phyloP scores from a whole-genome alignment of 805 yeast genomes.

The Wickerhamomyces chambardii region DNA sequence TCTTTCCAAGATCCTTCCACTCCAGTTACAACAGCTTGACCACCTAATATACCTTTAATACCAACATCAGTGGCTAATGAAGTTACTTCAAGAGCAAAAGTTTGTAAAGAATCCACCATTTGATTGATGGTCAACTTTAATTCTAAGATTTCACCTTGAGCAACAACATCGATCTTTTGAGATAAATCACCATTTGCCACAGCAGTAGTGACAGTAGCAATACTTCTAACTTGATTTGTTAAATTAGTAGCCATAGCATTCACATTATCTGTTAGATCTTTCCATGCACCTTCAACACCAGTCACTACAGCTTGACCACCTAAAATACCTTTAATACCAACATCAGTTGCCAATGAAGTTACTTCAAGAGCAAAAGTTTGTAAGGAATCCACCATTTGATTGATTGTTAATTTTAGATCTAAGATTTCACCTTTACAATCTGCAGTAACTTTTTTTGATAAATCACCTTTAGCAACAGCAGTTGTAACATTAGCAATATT shows the following conservation, averaged over 20 bases:
- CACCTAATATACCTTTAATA: conserved; percentile 85
- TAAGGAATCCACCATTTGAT: conserved; percentile 81
- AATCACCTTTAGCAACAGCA: conserved; percentile 86
- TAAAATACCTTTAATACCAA: conserved; percentile 75
- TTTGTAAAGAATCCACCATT: conserved; percentile 85
- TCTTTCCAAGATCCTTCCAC: conserved; percentile 91
- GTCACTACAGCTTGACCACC: conserved; percentile 81
- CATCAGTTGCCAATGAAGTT: conserved; percentile 76
- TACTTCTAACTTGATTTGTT: conserved; percentile 84
- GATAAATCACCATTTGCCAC: conserved; percentile 84
- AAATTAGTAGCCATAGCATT: conserved; percentile 86
- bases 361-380: conserved; percentile 81
- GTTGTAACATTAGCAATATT: conserved; percentile 84
- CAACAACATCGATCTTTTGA: conserved; percentile 79
- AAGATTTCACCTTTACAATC: conserved; percentile 84
- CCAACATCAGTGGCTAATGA: conserved; percentile 90
- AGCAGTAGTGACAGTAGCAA: conserved; percentile 83
- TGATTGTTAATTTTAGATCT: conserved; percentile 32
- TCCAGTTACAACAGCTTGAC: conserved; percentile 82
- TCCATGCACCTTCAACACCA: conserved; percentile 81
- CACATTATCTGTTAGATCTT: conserved; percentile 77
- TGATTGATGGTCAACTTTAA: conserved; percentile 81
- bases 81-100: conserved; percentile 82
- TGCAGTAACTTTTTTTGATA: conserved; percentile 76
- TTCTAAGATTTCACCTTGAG: conserved; percentile 84